These are phyloP conservation scores for Alloascoidea africana DNA, from an alignment of 805 yeast species.

Conservation along the genomic window DNA sequence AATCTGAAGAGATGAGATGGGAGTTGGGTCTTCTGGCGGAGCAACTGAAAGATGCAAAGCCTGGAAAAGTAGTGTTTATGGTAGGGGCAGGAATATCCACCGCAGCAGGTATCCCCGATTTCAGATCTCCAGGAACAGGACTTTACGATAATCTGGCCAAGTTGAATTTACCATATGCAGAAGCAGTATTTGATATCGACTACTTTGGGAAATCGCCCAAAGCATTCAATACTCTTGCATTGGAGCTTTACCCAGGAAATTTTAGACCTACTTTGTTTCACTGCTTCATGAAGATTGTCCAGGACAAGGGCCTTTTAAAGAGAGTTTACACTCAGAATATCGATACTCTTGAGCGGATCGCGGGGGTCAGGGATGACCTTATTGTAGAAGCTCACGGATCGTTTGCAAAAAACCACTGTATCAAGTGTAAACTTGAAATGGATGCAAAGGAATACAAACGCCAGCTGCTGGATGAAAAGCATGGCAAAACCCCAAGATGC, in stretches of 20 bases:
- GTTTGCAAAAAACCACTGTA: conserved; percentile 74
- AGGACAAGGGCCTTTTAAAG: conserved; percentile 43
- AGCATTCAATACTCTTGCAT: conserved; percentile 75
- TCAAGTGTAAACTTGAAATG: conserved; percentile 51
- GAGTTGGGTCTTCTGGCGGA: conserved; percentile 7
- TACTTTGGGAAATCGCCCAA: conserved; percentile 62
- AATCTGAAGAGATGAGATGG: conserved; percentile 2
- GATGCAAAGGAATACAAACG: conserved; percentile 27
- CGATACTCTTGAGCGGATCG: conserved; percentile 78
- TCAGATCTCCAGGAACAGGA: conserved; percentile 82
- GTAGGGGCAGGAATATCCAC: conserved; percentile 94
- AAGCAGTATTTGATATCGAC: conserved; percentile 88
- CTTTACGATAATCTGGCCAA: conserved; percentile 66
- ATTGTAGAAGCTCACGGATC: conserved; percentile 94
- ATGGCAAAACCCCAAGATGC: conserved; percentile 28
- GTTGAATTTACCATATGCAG: conserved; percentile 77
- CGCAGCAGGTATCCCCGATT: conserved; percentile 90
- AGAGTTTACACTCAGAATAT: conserved; percentile 87
- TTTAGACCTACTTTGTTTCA: conserved; percentile 78
- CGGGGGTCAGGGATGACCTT: conserved; percentile 51
- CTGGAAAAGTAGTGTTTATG: conserved; percentile 17
- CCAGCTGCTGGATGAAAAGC: conserved; percentile 17
- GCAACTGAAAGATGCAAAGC: conserved; percentile 7
- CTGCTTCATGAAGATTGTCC: conserved; percentile 47
- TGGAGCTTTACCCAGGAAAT: conserved; percentile 79